Conservation (phyloP, 139 green algal species). For the Chlorella sp. region DNA sequence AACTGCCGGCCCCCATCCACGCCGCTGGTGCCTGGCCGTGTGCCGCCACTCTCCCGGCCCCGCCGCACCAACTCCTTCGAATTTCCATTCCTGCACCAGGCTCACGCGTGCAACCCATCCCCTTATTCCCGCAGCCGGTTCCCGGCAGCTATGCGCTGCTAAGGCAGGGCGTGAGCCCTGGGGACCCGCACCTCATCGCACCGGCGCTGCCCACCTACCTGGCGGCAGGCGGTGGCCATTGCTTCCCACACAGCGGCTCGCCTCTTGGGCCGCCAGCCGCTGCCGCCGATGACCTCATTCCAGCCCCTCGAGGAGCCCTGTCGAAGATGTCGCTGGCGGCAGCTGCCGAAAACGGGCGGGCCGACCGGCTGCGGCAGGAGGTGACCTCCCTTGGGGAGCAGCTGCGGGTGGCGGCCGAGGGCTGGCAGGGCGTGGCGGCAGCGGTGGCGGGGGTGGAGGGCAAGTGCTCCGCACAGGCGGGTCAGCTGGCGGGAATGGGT, state of each 20-base stretch:
- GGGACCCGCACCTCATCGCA: conserved; percentile 28
- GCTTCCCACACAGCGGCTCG: no score
- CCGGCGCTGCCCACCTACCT: neutral
- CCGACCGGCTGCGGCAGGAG: neutral
- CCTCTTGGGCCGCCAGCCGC: no score
- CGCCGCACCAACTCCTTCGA: no score
- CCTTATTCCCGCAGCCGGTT: neutral
- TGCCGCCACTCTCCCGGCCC: no score
- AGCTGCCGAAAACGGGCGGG: neutral
- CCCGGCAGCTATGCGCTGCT: conserved; percentile 3
- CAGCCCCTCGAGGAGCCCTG: neutral
- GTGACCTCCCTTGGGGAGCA: neutral
- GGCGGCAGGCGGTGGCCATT: no score
- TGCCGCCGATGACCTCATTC: neutral
- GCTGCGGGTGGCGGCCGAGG: neutral
- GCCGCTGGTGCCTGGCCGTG: no score
- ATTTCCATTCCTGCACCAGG: neutral
- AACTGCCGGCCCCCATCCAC: no score
- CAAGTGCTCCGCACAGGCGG: conserved; percentile 39
- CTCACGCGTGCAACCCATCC: neutral
- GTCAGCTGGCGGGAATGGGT: conserved; percentile 66
- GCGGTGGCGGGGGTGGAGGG: neutral
- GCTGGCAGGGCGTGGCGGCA: neutral
- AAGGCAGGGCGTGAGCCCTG: neutral
- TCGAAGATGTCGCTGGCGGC: neutral